phyloP scores from a whole-genome alignment of 805 yeast genomes.

The Dipodascopsis tothii region DNA sequence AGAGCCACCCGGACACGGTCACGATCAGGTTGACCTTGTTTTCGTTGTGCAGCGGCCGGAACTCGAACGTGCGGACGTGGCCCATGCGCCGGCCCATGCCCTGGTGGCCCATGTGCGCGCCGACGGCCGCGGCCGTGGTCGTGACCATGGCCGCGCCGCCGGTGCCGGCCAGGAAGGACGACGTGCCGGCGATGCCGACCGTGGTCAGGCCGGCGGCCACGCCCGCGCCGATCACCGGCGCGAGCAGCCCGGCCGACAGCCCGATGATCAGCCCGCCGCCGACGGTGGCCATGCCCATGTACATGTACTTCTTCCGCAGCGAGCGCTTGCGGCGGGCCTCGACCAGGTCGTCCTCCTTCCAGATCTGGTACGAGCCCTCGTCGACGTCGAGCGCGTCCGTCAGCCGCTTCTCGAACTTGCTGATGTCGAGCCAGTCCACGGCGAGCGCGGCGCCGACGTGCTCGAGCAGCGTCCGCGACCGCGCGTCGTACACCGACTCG shows the following conservation, averaged over 20 bases:
- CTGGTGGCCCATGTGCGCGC: conserved; percentile 76
- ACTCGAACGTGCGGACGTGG: conserved; percentile 87
- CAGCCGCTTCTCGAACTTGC: conserved; percentile 82
- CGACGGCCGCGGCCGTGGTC: conserved; percentile 81
- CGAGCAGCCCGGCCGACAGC: conserved; percentile 85
- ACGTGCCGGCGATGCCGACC: conserved; percentile 87
- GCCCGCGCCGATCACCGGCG: conserved; percentile 98
- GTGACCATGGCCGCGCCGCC: conserved; percentile 95
- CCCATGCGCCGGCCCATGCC: conserved; percentile 87
- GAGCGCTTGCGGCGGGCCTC: conserved; percentile 60
- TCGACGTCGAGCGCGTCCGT: conserved; percentile 87
- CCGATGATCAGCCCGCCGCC: conserved; percentile 96
- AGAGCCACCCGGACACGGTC: conserved; percentile 97
- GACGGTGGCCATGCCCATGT: conserved; percentile 88
- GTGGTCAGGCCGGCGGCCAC: conserved; percentile 94
- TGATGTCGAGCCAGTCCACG: conserved; percentile 58
- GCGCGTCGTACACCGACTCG: conserved; percentile 79
- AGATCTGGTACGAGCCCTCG: conserved; percentile 66
- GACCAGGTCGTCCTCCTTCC: conserved; percentile 60
- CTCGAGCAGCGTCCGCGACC: conserved; percentile 75
- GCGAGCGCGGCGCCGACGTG: conserved; percentile 57
- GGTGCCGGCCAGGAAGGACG: conserved; percentile 88
- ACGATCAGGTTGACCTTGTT: conserved; percentile 78
- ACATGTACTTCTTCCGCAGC: conserved; percentile 61
- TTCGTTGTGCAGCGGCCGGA: conserved; percentile 85